Evolutionary conservation across 257 asterid genomes (phyloP).

Genomic region (Scutellaria galericulata): DNA sequence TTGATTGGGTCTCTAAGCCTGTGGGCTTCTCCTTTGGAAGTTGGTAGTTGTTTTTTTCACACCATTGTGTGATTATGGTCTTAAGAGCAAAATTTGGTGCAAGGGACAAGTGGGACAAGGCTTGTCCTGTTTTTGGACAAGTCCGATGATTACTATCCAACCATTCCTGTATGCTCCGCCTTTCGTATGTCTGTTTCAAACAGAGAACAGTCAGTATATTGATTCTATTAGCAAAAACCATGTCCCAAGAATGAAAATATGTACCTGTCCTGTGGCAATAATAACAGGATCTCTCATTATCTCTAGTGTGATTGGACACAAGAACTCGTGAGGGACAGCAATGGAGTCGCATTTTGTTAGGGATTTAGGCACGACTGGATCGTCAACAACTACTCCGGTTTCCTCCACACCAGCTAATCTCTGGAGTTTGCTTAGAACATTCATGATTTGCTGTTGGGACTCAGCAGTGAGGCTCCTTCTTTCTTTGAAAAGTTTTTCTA

Average conservation of each 20-base stretch:
- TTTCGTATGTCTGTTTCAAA: slow-evolving; percentile 70
- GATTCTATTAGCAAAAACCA: neutral
- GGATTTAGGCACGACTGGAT: slow-evolving; percentile 36
- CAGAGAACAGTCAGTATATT: neutral
- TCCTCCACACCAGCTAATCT: slow-evolving; percentile 56
- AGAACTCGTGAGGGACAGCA: slow-evolving; percentile 71
- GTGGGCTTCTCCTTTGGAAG: slow-evolving; percentile 48
- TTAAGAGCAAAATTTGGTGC: slow-evolving; percentile 82
- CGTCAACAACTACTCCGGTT: slow-evolving; percentile 34
- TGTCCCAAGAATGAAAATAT: neutral
- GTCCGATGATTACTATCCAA: slow-evolving; percentile 63
- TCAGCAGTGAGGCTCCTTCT: slow-evolving; percentile 52
- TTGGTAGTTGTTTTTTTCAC: slow-evolving; percentile 59
- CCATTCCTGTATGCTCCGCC: slow-evolving; percentile 85
- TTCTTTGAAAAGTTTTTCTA: slow-evolving; percentile 55
- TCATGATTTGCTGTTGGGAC: slow-evolving; percentile 52
- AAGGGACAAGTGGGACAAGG: slow-evolving; percentile 50
- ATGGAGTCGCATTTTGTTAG: slow-evolving; percentile 40
- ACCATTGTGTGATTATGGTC: slow-evolving; percentile 78
- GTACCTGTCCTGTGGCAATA: slow-evolving; percentile 87
- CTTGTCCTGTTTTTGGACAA: slow-evolving; percentile 85
- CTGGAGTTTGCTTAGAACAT: slow-evolving; percentile 66
- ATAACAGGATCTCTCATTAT: slow-evolving; percentile 94
- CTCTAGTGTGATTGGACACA: slow-evolving; percentile 89
- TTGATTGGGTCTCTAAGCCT: slow-evolving; percentile 27